These are phyloP conservation scores for Irpex sp. DNA, from an alignment of 1,284 basidiomycete genomes.

Conservation along the genomic window DNA sequence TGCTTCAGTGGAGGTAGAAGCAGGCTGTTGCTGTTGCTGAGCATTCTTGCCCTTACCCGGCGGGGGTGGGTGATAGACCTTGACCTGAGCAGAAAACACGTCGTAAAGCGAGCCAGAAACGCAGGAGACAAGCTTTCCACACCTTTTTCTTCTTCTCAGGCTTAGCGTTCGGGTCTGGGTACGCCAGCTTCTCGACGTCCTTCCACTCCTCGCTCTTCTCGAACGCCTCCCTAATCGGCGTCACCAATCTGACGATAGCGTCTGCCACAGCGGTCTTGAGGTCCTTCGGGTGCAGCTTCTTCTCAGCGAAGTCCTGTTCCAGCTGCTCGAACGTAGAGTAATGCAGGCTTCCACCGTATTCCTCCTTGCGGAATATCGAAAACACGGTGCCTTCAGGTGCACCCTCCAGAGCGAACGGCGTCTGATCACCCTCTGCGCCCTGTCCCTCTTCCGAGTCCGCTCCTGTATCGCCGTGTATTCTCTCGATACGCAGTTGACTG, in stretches of 20 bases:
- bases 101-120: not conserved
- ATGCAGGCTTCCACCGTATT: conserved; percentile 83
- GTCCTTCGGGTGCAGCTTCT: conserved; percentile 86
- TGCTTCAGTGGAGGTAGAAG: conserved; percentile 2
- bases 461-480: conserved; percentile 35
- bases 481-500: conserved; percentile 66
- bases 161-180: conserved; percentile 72
- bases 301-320: conserved; percentile 72
- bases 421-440: conserved; percentile 40
- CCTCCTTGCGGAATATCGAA: conserved; percentile 69
- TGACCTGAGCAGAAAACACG: conserved; percentile 39
- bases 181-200: conserved; percentile 73
- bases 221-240: conserved; percentile 79
- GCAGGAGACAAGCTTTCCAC: conserved; percentile 24
- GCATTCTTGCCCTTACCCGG: conserved; percentile 67
- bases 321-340: conserved; percentile 67
- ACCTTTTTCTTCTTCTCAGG: conserved; percentile 62
- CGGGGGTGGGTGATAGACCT: conserved; percentile 74
- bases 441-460: conserved; percentile 37
- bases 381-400: conserved; percentile 85
- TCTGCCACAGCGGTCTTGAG: conserved; percentile 82
- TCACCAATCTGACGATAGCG: conserved; percentile 74
- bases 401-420: conserved; percentile 56
- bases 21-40: conserved; percentile 16
- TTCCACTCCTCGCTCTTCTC: conserved; percentile 79